Evolutionary conservation across 192 early-diverging fungal genomes (phyloP), one percentile per base, ranked within the genome.

Genomic region (Backusella psychrophila): DNA sequence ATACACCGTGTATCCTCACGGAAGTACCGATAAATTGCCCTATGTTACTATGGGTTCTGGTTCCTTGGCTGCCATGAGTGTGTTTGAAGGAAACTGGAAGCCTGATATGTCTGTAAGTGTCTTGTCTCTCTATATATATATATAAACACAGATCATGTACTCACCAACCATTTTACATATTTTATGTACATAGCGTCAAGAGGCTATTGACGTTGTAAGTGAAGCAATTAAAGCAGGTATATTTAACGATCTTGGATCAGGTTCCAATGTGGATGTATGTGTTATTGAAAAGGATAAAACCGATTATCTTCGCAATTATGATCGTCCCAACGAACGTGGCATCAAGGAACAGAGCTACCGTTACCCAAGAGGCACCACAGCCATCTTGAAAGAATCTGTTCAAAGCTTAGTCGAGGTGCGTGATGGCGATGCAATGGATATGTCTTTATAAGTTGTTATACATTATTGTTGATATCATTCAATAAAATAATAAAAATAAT

Each of bases 211-310:
- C 34, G 71, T 99, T 69, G 98, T 98, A 11, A 92, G 93, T 72
- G 94, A 97, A 67, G 96, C 97, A 63, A 96, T 99, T 81, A 91
- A 94, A 82, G 93, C 97, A 15, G 98, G 98, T 91, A 96, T 99
- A 74, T 99, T 99, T 87, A 98, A 99, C 85, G 98, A 99, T 82
- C 82, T 98, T 39, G 98, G 98, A 76, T 99, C 98, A 59, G 98
- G 98, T 71, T 95, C 92, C 35, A 98, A 97, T 81, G 96, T 99
- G 66, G 96, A 99, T 84, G 90, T 98, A 1, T 91, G 89, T 71
- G 93, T 99, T 7, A 96, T 99, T 81, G 94, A 91, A 69, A 93
- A 94, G 81, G 93, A 86, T 77, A 90, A 88, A 49, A 90, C 91
- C 34, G 97, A 99, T 67, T 90, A 93, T 67, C 87, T 95, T 29